phyloP scores from a whole-genome alignment of 306 rosid genomes.

The Quercus berberidifolia region DNA sequence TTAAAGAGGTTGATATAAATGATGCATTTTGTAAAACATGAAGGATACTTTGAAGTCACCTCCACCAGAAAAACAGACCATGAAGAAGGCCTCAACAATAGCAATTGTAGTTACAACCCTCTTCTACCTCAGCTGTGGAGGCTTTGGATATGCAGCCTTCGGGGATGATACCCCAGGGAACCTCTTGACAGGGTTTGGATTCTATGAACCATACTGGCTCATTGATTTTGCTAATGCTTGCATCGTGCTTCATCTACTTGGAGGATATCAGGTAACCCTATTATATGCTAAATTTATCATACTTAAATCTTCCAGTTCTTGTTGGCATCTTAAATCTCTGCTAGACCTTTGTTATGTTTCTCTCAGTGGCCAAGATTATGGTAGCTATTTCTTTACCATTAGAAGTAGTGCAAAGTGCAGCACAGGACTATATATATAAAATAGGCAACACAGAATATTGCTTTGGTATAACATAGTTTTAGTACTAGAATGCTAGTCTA shows the following conservation, averaged over 20 bases:
- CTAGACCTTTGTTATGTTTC: too few relatives aligned
- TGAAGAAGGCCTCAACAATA: slow-evolving; percentile 59
- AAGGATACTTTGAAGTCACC: slow-evolving; percentile 90
- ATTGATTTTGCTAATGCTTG: slow-evolving; percentile 66
- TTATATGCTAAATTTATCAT: neutral
- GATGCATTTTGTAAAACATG: slow-evolving; percentile 14
- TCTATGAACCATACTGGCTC: slow-evolving; percentile 53
- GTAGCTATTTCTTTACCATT: too few relatives aligned
- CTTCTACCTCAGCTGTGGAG: slow-evolving; percentile 69
- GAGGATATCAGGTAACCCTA: slow-evolving; percentile 70
- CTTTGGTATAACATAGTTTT: too few relatives aligned
- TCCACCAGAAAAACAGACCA: slow-evolving; percentile 65
- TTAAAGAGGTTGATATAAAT: slow-evolving; percentile 7
- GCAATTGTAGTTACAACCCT: slow-evolving; percentile 46
- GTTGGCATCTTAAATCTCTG: neutral
- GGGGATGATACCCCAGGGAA: slow-evolving; percentile 70
- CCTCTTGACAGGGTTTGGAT: slow-evolving; percentile 61
- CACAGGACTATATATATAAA: too few relatives aligned
- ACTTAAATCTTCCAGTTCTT: neutral
- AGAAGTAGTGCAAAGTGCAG: too few relatives aligned
- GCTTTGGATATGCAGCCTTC: slow-evolving; percentile 79
- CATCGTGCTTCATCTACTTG: slow-evolving; percentile 73
- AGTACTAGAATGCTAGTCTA: too few relatives aligned
- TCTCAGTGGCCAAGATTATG: too few relatives aligned
- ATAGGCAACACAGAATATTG: neutral